Evolutionary conservation across 352 stramenopile genomes (phyloP), one percentile per base, ranked within the genome.

Genomic region (Paralagenidium karlingii): DNA sequence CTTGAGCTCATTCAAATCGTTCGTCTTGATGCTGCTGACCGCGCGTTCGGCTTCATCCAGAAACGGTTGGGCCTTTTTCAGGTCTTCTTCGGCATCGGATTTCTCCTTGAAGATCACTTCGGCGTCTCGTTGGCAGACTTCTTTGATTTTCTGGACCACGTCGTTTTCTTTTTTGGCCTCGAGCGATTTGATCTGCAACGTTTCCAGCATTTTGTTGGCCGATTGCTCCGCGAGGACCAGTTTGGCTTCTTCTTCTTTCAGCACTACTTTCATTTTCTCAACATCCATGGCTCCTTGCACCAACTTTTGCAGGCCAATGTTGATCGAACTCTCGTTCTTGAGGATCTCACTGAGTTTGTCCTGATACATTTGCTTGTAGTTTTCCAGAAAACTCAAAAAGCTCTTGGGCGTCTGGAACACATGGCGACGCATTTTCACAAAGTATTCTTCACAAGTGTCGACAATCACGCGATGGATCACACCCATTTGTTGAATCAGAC

Each of bases 1-100:
- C 52, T 96, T 96, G 15, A 96, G 57, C 46, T 96, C 86, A 45
- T 90, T 94, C 37, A 96, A 41, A 50, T 95, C 85, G 44, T 87
- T 90, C 1, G 84, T 68, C 32, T 87, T 87, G 51, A 95, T 94
- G 41, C 60, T 83, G 22, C 69, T 86, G 4, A 88, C 76, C 3
- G 83, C 83, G 7, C 70, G 56, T 45, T 94, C 76, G 1, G 83
- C 84, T 48, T 93, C 80, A 24, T 96, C 83, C 19, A 96, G 32
- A 47, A 94, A 95, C 11, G 86, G 86, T 47, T 95, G 74, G 6
- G 85, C 85, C 28, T 85, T 84, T 26, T 85, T 82, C 16, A 96
- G 58, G 37, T 95, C 83, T 34, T 85, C 77, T 44, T 95, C 81
- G 0, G 76, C 78, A n/a, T 76, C 68, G 18, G 68, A 59, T 45